phyloP scores from a whole-genome alignment of 2,329 filamentous ascomycete species.

The Colletotrichum sp. region DNA sequence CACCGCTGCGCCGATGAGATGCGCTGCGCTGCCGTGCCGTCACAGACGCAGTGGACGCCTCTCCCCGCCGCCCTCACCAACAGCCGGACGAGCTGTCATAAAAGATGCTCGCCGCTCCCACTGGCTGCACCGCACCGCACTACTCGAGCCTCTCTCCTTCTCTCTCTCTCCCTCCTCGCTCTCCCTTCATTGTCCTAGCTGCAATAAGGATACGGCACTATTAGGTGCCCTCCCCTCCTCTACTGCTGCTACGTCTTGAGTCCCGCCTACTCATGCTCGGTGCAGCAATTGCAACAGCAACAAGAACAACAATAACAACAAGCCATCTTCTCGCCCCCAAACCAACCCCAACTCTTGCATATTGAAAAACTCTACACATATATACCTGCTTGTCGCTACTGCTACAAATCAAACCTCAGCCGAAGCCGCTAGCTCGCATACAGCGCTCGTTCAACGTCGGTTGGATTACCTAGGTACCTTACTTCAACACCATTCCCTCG shows the following conservation, averaged over 20 bases:
- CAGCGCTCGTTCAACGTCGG: background rate
- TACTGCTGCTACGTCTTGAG: background rate
- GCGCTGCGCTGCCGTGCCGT: background rate
- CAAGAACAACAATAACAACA: background rate
- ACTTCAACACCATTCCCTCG: background rate
- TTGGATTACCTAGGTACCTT: background rate
- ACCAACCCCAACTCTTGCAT: background rate
- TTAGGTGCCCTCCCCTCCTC: constrained; percentile 8
- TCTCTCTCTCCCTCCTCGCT: background rate
- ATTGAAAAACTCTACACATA: background rate
- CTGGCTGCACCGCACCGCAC: background rate
- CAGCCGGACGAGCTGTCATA: constrained; percentile 11
- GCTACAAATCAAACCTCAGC: background rate
- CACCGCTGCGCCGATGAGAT: background rate
- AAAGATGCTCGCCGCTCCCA: constrained; percentile 11
- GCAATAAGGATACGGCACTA: background rate
- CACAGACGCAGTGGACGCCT: background rate
- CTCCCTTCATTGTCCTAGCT: background rate
- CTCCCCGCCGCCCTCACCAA: background rate
- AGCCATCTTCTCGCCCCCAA: background rate
- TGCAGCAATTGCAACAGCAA: background rate
- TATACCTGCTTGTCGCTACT: background rate
- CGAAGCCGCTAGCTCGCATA: background rate
- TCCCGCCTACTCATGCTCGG: background rate
- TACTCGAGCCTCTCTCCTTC: background rate